phyloP scores from a whole-genome alignment of 2,329 filamentous ascomycete genomes.

The Botrytis squamosa region DNA sequence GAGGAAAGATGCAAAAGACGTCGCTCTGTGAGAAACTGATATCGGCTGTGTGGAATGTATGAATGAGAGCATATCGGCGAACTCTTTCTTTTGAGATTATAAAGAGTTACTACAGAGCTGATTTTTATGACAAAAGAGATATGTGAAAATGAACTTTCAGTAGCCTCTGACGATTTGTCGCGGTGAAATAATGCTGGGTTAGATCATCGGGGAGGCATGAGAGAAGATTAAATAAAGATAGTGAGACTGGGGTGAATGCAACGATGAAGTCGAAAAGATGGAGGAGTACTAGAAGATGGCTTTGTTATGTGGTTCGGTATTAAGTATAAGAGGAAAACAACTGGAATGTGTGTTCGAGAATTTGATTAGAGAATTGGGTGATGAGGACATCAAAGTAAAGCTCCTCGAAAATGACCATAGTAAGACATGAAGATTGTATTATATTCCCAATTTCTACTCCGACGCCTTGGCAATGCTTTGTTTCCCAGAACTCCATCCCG shows the following conservation, averaged over 20 bases:
- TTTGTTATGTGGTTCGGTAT: background rate
- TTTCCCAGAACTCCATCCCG: conserved; percentile 20
- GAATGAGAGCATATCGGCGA: background rate
- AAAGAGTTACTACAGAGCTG: background rate
- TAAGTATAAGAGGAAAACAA: background rate
- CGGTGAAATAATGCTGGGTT: background rate
- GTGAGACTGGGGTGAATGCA: background rate
- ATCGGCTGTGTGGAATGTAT: background rate
- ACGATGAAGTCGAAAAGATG: background rate
- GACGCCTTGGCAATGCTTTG: conserved; percentile 22
- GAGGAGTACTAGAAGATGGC: background rate
- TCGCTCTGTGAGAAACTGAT: background rate
- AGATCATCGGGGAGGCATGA: background rate
- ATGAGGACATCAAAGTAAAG: background rate
- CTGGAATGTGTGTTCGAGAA: background rate
- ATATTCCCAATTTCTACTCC: conserved; percentile 19
- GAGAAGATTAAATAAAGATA: background rate
- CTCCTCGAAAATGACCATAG: background rate
- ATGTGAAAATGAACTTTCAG: background rate
- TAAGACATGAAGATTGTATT: conserved; percentile 19
- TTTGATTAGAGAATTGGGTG: background rate
- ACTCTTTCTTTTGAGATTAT: background rate
- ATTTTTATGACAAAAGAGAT: background rate
- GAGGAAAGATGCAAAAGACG: background rate
- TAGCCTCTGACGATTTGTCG: background rate